Evolutionary conservation across 139 green algal genomes (phyloP), one percentile per base, ranked within the genome.

Genomic region (Auxenochlorella pyrenoidosa): DNA sequence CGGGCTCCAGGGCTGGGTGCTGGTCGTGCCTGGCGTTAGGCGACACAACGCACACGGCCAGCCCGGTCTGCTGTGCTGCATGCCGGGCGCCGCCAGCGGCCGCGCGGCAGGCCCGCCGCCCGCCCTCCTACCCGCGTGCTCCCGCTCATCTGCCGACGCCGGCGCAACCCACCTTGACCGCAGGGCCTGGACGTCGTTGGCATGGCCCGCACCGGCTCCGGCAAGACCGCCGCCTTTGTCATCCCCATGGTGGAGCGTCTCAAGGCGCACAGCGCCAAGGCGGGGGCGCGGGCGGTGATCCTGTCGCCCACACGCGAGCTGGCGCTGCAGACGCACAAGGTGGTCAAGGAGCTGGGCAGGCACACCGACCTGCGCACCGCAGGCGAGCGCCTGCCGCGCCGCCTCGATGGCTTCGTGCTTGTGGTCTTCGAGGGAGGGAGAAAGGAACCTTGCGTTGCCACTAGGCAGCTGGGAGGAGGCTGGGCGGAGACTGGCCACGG

Each of bases 151-250:
- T 22, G 68, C 68, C 15, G 16, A 40, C 68, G 87, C n/a, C n/a
- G n/a, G n/a, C n/a, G n/a, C n/a, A n/a, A n/a, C n/a, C n/a, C n/a
- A n/a, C n/a, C n/a, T n/a, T n/a, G n/a, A n/a, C n/a, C 97, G 79
- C 90, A 95, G 79, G 95, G 96, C 60, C 72, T 94, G 43, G 96
- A 98, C 87, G 89, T 98, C 30, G 94, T 98, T 13, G 96, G 94
- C 77, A 98, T 98, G 96, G 96, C 96, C 3, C 91, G 98, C 34
- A 99, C 98, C 30, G 98, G 98, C 51, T 97, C 93, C 41, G 98
- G 98, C 81, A 99, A 99, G 89, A 99, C 98, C 8, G 97, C 97
- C 21, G 96, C 96, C 12, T 99, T 98, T 91, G 94, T 98, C 15
- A 94, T 99, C 32, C 96, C 98, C 0, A 92, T 99, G 89, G 85